Conservation (phyloP, 495 filamentous ascomycete genomes). For the Astrothelium macrocarpum region DNA sequence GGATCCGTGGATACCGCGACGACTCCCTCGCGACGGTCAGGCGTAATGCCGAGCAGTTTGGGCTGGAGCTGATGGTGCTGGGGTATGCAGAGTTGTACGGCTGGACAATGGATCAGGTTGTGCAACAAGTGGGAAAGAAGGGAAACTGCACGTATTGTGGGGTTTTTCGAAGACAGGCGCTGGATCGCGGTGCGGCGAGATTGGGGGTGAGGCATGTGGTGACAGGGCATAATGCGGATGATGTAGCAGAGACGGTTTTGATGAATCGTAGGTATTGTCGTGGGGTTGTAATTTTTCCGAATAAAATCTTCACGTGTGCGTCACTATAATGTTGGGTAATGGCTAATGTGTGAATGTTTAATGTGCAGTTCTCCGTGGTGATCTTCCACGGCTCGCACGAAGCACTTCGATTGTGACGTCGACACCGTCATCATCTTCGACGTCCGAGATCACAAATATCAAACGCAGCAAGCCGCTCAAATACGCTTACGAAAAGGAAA, state of each 20-base stretch:
- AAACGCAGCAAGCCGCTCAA: slow-evolving; percentile 93
- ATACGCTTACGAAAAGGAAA: slow-evolving; percentile 98
- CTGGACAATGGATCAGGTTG: slow-evolving; percentile 99
- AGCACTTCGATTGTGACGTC: slow-evolving; percentile 86
- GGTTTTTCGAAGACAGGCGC: slow-evolving; percentile 87
- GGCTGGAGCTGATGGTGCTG: slow-evolving; percentile 81
- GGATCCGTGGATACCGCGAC: slow-evolving; percentile 92
- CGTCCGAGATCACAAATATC: slow-evolving; percentile 52
- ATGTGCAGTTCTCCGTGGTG: slow-evolving; percentile 59
- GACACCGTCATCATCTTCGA: slow-evolving; percentile 45
- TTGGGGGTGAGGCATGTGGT: slow-evolving; percentile 89
- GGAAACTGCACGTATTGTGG: slow-evolving; percentile 99
- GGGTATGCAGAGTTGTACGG: slow-evolving; percentile 93
- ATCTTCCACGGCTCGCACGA: slow-evolving; percentile 75
- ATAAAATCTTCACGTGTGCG: not conserved
- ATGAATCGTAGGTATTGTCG: slow-evolving; percentile 54
- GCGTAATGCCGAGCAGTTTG: slow-evolving; percentile 80
- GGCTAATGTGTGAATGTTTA: not conserved
- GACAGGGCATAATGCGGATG: slow-evolving; percentile 95
- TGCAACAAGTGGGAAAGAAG: slow-evolving; percentile 90
- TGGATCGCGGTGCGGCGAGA: slow-evolving; percentile 83
- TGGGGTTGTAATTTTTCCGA: not conserved
- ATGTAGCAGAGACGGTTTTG: slow-evolving; percentile 94
- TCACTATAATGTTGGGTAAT: not conserved
- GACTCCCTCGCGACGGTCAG: slow-evolving; percentile 94